Evolutionary conservation across 371 early-diverging fungal species (phyloP).

Genomic region (Quaeritorhiza haematococci): DNA sequence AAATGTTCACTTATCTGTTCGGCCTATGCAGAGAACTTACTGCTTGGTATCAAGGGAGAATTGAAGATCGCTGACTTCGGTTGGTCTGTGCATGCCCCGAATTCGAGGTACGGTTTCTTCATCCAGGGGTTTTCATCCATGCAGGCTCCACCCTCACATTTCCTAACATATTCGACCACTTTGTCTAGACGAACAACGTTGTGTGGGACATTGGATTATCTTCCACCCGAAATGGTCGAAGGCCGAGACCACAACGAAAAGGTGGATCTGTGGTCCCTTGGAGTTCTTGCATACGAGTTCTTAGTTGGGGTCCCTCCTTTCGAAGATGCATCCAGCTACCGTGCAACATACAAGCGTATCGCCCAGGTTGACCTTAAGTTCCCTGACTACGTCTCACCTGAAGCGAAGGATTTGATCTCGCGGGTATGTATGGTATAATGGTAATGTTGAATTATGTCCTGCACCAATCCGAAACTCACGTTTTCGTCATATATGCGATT

Average conservation of each 20-base stretch:
- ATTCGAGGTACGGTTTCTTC: conserved; percentile 48
- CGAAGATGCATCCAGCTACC: conserved; percentile 65
- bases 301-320: conserved; percentile 95
- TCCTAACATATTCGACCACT: neutral
- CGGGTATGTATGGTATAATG: conserved; percentile 46
- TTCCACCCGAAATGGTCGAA: conserved; percentile 86
- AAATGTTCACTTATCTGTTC: conserved; percentile 1
- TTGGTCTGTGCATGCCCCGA: conserved; percentile 95
- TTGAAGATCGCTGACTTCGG: conserved; percentile 98
- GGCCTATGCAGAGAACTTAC: conserved; percentile 92
- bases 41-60: conserved; percentile 79
- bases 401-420: conserved; percentile 86
- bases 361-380: conserved; percentile 77
- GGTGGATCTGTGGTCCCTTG: conserved; percentile 98
- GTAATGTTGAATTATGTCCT: neutral
- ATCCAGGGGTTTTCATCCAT: neutral
- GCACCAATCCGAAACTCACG: neutral
- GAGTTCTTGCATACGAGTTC: conserved; percentile 96
- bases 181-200: conserved; percentile 74
- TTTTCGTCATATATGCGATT: neutral
- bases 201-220: conserved; percentile 97
- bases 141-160: neutral
- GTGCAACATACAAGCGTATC: conserved; percentile 80
- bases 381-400: conserved; percentile 73
- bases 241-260: conserved; percentile 77